Evolutionary conservation across 495 filamentous ascomycete genomes (phyloP), one percentile per base, ranked within the genome.

Genomic region (Neurospora sp.): DNA sequence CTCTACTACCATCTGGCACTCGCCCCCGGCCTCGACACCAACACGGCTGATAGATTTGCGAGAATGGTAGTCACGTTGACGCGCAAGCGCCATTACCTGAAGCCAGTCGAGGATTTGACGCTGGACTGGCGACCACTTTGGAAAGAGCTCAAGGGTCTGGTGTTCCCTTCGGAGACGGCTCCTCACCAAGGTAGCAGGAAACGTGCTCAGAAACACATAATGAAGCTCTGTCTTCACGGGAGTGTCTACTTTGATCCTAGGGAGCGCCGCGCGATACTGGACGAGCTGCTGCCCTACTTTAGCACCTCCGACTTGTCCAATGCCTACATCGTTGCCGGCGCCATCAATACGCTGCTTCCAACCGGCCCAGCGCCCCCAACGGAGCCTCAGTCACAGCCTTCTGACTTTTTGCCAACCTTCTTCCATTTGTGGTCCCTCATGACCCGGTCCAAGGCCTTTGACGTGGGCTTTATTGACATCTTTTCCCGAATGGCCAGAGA

Each of bases 371-470:
- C 91, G 15, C 89, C 93, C 2, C 87, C 89, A 37, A 89, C 89
- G 7, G 88, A 93, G 69, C 85, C 87, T 28, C 86, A 96, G 43
- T 90, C 92, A 42, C 87, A 89, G 71, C 96, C 96, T 1, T 90
- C 94, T 72, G 88, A 93, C 77, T 94, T 94, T 76, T 81, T 98
- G 39, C 96, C 96, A 1, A 89, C 94, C 7, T 92, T 97, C 76
- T 99, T 98, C 84, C 94, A 98, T 82, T 82, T 98, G 10, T 99
- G 96, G 96, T 96, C 94, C 8, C 83, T 98, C 24, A 90, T 98
- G 78, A 94, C 92, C 74, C 88, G 96, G 54, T 97, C 94, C 5
- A 97, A 92, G 82, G 85, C 89, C 10, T 92, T 96, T 74, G 96
- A 99, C 79, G 88, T 92, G 45, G 90, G 89, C 45, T 96, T 96